Evolutionary conservation across 176 grass and related monocot genomes (phyloP).

Genomic region (Tillandsia leiboldiana): DNA sequence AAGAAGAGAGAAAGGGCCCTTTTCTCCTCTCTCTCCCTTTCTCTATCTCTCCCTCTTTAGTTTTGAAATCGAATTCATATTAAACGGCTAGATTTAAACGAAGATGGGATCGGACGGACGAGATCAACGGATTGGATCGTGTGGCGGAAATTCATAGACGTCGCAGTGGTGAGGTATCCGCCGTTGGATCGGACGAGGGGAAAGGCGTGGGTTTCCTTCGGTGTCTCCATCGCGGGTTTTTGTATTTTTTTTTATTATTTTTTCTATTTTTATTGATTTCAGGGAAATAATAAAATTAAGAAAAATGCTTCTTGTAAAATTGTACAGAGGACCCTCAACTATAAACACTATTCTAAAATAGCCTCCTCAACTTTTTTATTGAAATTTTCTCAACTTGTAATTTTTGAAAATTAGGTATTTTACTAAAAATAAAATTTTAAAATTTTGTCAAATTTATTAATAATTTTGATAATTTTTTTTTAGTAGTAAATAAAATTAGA

Average conservation of each 20-base stretch:
- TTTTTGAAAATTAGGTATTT: too few species aligned
- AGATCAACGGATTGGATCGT: background rate
- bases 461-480: too few species aligned
- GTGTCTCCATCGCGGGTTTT: slow-evolving; percentile 1
- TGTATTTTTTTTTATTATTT: background rate
- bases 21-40: slow-evolving; percentile 12
- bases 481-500: too few species aligned
- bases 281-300: too few species aligned
- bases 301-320: too few species aligned
- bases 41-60: slow-evolving; percentile 53
- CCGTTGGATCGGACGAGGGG: slow-evolving; percentile 44
- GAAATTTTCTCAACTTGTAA: too few species aligned
- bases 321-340: too few species aligned
- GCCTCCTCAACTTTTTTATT: background rate
- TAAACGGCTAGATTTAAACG: slow-evolving; percentile 47
- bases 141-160: slow-evolving; percentile 79
- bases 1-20: slow-evolving; percentile 30
- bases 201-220: background rate
- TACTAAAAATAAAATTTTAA: too few species aligned
- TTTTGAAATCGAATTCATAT: slow-evolving; percentile 98
- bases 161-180: slow-evolving; percentile 16
- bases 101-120: slow-evolving; percentile 26
- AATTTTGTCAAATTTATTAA: too few species aligned
- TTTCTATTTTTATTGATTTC: slow-evolving; percentile 5
- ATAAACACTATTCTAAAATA: too few species aligned